Evolutionary conservation across 495 filamentous ascomycete genomes (phyloP).

Genomic region (Amniculicola lignicola): DNA sequence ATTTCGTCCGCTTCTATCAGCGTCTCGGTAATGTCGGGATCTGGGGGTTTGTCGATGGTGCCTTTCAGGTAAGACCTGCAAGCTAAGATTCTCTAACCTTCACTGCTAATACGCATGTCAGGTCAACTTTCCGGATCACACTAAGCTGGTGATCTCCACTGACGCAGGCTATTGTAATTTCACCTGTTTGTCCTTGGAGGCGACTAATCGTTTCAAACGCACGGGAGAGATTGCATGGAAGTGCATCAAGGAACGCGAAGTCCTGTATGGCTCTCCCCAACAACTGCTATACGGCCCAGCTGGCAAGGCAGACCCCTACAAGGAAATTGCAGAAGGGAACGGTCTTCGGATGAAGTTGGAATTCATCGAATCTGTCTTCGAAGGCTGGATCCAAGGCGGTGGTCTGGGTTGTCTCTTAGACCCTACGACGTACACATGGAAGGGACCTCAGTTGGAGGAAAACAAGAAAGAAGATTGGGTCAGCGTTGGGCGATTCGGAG

Average conservation of each 20-base stretch:
- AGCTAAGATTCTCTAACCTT: neutral
- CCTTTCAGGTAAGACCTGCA: conserved; percentile 76
- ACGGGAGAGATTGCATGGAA: conserved; percentile 64
- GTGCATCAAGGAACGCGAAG: conserved; percentile 58
- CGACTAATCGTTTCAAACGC: conserved; percentile 58
- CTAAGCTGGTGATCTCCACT: conserved; percentile 78
- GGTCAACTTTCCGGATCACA: conserved; percentile 98
- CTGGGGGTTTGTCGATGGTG: conserved; percentile 85
- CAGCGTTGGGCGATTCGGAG: conserved; percentile 71
- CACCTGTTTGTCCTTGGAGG: conserved; percentile 72
- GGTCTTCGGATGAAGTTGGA: conserved; percentile 73
- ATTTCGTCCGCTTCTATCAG: conserved; percentile 83
- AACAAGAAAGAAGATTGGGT: conserved; percentile 79
- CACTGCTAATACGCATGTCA: conserved; percentile 38
- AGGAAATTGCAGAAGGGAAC: conserved; percentile 71
- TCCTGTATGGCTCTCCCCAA: conserved; percentile 60
- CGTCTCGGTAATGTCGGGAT: conserved; percentile 81
- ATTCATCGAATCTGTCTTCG: conserved; percentile 67
- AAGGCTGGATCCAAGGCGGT: conserved; percentile 68
- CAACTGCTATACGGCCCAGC: conserved; percentile 46
- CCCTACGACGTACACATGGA: conserved; percentile 60
- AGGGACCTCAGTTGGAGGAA: conserved; percentile 62
- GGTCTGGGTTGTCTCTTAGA: conserved; percentile 60
- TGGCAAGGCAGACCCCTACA: conserved; percentile 40
- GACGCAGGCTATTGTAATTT: conserved; percentile 78